Base-by-base conservation (phyloP, 768 basidiomycete species). In the Rhodotorula sphaerocarpa region DNA sequence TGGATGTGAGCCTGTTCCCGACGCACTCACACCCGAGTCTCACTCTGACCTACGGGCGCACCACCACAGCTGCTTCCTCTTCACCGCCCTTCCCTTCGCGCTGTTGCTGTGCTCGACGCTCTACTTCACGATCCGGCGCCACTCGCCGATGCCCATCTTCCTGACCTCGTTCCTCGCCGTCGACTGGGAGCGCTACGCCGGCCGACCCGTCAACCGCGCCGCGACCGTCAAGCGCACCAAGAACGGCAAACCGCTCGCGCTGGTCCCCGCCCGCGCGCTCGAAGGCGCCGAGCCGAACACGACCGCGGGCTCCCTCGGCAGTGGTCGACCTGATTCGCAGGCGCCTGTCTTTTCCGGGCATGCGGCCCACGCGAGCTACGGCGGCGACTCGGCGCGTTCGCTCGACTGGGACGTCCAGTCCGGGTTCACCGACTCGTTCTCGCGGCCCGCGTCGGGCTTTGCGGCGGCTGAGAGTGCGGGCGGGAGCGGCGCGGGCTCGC, bases 171-270 rank as follows among this genome's bases (percentile, higher is more conserved):
- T 65, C 63, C 11, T 15, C 34, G 42, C 55, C 14, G 54, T 65
- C 42, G 63, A 65, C 34, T 65, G 63, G 63, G 48, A 59, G 36
- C 58, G 58, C 23, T 65, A 65, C 58, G 28, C 58, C 3, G 63
- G 63, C 25, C 57, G 63, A 23, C 63, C 63, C 34, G 63, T 65
- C 25, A 43, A 52, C 43, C 63, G 63, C 48, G 31, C 63, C 3
- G 34, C 23, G 33, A 65, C 63, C 11, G 54, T 65, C 50, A 53
- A 43, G 31, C 43, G 55, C 25, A 18, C 45, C 41, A 57, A 57
- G 56, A 11, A 7, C 3, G 52, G 36, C 36, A 63, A 39, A 45
- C 21, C 28, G 30, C 10, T 36, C 34, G 25, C 31, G 55, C 28
- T 16, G 36, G n/a, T n/a, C n/a, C n/a, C n/a, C 39, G 14, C 42